Conservation (phyloP, 257 asterid species). For the Capsicum pubescens region DNA sequence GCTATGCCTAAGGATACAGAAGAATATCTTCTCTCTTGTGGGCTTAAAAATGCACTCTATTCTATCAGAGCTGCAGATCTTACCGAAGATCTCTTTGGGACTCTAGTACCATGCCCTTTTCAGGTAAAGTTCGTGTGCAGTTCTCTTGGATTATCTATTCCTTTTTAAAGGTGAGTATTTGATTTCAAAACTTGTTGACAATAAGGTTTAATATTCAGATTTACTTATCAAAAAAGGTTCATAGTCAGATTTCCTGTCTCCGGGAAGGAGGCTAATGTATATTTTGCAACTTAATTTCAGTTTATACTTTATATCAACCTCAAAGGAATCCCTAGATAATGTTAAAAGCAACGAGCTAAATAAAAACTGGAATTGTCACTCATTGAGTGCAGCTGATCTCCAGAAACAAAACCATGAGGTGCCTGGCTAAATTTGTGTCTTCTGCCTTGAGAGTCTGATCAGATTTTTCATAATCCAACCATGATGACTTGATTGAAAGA, state of each 20-base stretch:
- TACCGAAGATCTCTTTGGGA: conserved; percentile 77
- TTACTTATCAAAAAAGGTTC: not conserved
- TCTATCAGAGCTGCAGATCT: conserved; percentile 82
- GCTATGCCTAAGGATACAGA: conserved; percentile 87
- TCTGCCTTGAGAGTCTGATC: not conserved
- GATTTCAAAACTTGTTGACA: not conserved
- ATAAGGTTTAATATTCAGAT: not conserved
- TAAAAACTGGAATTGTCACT: not conserved
- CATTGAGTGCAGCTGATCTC: not conserved
- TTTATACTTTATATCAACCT: not conserved
- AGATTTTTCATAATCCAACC: not conserved
- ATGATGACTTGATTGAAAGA: not conserved
- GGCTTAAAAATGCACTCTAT: conserved; percentile 90
- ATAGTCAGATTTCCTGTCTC: not conserved
- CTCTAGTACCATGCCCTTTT: conserved; percentile 69
- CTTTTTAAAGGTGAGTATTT: not conserved
- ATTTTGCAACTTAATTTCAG: conserved; percentile 13
- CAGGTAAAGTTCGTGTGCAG: conserved; percentile 51
- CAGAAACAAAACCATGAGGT: conserved; percentile 21
- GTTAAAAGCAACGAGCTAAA: not conserved
- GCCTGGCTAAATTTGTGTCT: not conserved
- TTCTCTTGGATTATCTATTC: conserved; percentile 8
- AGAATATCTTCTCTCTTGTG: conserved; percentile 76
- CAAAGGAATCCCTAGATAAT: not conserved
- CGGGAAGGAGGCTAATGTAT: not conserved